A percentile compares a stretch with the other conserved stretches of the same genome.
These are phyloP conservation scores for Telfairia occidentalis DNA, from an alignment of 331 rosid genomes.

Conservation along the genomic window DNA sequence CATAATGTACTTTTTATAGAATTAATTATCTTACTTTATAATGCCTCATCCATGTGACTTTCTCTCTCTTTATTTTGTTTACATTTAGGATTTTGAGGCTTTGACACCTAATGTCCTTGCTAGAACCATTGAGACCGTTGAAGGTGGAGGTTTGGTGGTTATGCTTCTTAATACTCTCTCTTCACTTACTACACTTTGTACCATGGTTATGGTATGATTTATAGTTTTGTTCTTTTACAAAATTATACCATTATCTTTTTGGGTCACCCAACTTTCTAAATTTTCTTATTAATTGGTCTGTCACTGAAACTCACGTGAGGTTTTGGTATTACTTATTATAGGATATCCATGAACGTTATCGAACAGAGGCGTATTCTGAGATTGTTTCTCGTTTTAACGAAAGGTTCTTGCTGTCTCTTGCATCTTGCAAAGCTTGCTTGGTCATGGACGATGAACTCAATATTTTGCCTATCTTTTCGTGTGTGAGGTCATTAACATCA, in stretches of 20 bases:
- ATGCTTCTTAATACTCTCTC: conserved; percentile 61
- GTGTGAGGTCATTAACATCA: conserved; percentile 49
- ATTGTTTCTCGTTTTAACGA: conserved; percentile 76
- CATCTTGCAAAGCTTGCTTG: conserved; percentile 71
- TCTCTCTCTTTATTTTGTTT: background rate
- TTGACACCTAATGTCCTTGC: conserved; percentile 85
- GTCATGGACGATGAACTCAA: conserved; percentile 90
- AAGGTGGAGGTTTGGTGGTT: conserved; percentile 80
- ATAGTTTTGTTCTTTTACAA: background rate
- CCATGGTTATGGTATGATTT: conserved; percentile 84
- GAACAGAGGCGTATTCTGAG: conserved; percentile 83
- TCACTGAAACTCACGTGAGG: background rate
- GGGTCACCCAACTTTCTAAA: background rate
- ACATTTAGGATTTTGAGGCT: conserved; percentile 75
- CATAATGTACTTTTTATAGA: background rate
- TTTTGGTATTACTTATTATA: conserved; percentile 21
- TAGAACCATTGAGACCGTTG: conserved; percentile 85
- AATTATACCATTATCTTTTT: background rate
- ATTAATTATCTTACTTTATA: background rate
- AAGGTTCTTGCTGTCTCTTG: conserved; percentile 74
- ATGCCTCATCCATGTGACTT: background rate
- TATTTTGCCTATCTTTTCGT: conserved; percentile 74
- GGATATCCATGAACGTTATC: conserved; percentile 86
- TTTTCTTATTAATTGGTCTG: background rate
- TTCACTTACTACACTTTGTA: conserved; percentile 74